Conservation (phyloP, 78 protist species). For the Trichosphaerium sp. region DNA sequence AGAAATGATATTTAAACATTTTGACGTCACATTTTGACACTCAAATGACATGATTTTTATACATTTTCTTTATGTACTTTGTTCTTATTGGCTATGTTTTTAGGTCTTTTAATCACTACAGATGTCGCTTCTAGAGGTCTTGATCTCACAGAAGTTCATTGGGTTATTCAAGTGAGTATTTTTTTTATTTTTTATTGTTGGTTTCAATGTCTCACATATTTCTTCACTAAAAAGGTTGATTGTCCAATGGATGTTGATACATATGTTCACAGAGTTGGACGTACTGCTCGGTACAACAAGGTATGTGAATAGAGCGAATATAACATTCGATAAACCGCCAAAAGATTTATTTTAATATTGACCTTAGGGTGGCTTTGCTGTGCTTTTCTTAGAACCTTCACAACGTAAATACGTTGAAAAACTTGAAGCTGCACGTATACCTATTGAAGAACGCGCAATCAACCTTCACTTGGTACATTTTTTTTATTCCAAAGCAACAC, state of each 20-base stretch:
- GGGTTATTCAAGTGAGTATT: constrained; percentile 97
- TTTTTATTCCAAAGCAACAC: no score
- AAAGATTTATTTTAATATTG: not conserved
- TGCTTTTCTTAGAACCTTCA: constrained; percentile 16
- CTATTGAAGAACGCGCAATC: no score
- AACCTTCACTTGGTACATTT: no score
- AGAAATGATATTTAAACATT: no score
- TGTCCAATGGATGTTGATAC: constrained; percentile 85
- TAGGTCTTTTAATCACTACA: constrained; percentile 92
- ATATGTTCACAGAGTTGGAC: constrained; percentile 96
- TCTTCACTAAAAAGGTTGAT: no score
- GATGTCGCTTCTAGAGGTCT: constrained; percentile 98
- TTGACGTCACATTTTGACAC: no score
- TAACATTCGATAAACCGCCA: constrained; percentile 18
- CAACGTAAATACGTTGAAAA: constrained; percentile 9
- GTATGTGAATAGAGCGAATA: no score
- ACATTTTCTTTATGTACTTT: not conserved
- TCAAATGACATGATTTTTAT: not conserved
- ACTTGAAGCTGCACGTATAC: constrained; percentile 34
- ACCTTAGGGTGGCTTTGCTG: constrained; percentile 16
- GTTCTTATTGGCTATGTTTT: no score
- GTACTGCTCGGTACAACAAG: constrained; percentile 83
- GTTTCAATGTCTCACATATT: no score
- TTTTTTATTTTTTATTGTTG: no score
- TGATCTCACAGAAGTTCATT: constrained; percentile 91